Conservation (phyloP, 768 basidiomycete genomes). For the Rhizopogon vesiculosus region DNA sequence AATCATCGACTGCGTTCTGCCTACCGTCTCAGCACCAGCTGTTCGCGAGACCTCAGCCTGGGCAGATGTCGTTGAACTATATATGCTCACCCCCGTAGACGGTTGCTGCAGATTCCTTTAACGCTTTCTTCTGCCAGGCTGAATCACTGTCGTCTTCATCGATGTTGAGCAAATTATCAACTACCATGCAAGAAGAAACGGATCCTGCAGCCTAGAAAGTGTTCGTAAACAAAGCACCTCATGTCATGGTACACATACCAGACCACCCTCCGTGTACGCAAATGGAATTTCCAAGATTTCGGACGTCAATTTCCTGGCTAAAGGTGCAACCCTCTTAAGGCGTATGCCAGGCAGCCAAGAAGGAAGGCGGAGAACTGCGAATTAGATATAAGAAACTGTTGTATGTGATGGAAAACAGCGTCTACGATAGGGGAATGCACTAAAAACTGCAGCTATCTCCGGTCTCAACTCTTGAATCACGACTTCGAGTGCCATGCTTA, state of each 20-base stretch:
- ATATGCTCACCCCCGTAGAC: slow-evolving; percentile 11
- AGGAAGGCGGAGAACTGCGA: slow-evolving; percentile 11
- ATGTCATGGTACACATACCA: not conserved
- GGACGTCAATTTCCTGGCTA: not conserved
- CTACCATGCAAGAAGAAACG: slow-evolving; percentile 11
- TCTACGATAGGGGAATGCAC: slow-evolving; percentile 12
- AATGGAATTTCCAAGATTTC: too few relatives aligned
- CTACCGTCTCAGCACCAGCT: not conserved
- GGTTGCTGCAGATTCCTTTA: slow-evolving; percentile 7
- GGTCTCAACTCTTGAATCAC: not conserved
- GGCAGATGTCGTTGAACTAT: slow-evolving; percentile 35
- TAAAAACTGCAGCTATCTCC: slow-evolving; percentile 9
- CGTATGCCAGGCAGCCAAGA: slow-evolving; percentile 16
- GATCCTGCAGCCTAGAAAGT: slow-evolving; percentile 6
- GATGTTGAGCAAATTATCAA: slow-evolving; percentile 9
- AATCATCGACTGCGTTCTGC: slow-evolving; percentile 13
- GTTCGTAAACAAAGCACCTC: not conserved
- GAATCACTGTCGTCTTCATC: not conserved
- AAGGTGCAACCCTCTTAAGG: slow-evolving; percentile 9
- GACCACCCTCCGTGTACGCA: not conserved
- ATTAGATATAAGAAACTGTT: not conserved
- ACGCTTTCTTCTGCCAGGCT: too few relatives aligned
- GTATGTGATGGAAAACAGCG: not conserved
- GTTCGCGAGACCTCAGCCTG: not conserved
- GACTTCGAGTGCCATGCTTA: not conserved